Percentiles rank a stretch among this genome's conserved stretches.
These are phyloP conservation scores for Bondarzewia mesenterica DNA, from an alignment of 1,284 basidiomycete genomes.

Conservation along the genomic window DNA sequence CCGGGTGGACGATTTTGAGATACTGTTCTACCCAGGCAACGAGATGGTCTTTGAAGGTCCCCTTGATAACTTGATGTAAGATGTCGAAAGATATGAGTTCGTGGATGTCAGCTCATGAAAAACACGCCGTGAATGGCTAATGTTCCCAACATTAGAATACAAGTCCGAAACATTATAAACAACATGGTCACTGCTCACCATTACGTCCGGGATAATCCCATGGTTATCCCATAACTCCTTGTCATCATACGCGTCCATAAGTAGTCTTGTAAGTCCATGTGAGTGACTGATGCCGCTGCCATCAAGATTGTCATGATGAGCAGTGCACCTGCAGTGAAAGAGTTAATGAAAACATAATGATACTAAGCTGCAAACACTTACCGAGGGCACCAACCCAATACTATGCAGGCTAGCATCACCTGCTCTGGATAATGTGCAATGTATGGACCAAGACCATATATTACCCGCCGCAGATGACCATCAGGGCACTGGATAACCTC, in stretches of 20 bases:
- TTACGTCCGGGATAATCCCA: background rate
- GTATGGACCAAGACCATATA: too few relatives aligned
- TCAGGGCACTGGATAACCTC: too few relatives aligned
- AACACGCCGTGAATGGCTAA: slow-evolving; percentile 28
- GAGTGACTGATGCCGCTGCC: background rate
- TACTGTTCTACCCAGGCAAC: slow-evolving; percentile 27
- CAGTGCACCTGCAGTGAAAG: slow-evolving; percentile 6
- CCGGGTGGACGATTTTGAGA: slow-evolving; percentile 12
- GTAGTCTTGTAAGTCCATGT: background rate
- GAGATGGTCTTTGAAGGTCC: slow-evolving; percentile 31
- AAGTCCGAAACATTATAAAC: background rate
- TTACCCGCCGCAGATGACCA: too few relatives aligned
- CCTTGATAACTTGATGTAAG: slow-evolving; percentile 33
- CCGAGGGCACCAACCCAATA: slow-evolving; percentile 6
- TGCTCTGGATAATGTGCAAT: too few relatives aligned
- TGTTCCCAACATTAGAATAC: background rate
- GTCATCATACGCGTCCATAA: background rate
- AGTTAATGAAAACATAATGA: background rate
- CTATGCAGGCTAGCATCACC: background rate
- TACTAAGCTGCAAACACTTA: background rate
- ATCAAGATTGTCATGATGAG: background rate
- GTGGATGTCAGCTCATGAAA: slow-evolving; percentile 27
- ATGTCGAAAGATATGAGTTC: slow-evolving; percentile 26
- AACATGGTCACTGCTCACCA: background rate
- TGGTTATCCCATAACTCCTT: slow-evolving; percentile 2